Evolutionary conservation across 2,329 filamentous ascomycete genomes (phyloP).

Genomic region (Cadophora gregata): DNA sequence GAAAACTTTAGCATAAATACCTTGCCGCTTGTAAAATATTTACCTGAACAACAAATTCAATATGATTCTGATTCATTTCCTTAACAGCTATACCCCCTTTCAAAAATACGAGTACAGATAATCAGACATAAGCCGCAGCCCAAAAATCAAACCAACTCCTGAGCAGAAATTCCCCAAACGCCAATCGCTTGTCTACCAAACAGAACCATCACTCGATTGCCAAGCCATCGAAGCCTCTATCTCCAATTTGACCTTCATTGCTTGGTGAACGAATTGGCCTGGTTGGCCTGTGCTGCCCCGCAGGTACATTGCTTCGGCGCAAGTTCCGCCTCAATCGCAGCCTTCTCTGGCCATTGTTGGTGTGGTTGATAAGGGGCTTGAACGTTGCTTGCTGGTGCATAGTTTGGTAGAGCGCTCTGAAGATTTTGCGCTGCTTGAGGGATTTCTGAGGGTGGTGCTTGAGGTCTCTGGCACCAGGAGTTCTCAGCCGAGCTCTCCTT

Average conservation of each 20-base stretch:
- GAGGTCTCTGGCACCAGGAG: background rate
- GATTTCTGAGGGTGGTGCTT: background rate
- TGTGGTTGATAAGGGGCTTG: background rate
- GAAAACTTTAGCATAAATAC: too few relatives aligned
- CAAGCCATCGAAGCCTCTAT: background rate
- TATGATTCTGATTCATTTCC: too few relatives aligned
- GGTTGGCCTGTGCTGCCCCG: background rate
- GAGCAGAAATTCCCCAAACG: background rate
- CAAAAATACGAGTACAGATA: background rate
- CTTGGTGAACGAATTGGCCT: background rate
- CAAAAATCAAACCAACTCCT: background rate
- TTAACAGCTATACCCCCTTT: background rate
- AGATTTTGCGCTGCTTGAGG: constrained; percentile 3
- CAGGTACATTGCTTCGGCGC: constrained; percentile 6
- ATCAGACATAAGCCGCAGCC: background rate
- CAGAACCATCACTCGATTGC: background rate
- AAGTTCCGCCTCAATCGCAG: background rate
- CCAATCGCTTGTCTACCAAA: background rate
- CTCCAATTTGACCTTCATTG: background rate
- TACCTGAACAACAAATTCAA: too few relatives aligned
- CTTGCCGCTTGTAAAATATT: too few relatives aligned
- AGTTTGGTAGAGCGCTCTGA: constrained; percentile 6
- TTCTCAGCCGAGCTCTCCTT: background rate
- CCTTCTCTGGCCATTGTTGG: constrained; percentile 2
- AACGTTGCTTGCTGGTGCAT: background rate